Conservation (phyloP, 768 basidiomycete genomes). For the Agrocybe chaxingu region DNA sequence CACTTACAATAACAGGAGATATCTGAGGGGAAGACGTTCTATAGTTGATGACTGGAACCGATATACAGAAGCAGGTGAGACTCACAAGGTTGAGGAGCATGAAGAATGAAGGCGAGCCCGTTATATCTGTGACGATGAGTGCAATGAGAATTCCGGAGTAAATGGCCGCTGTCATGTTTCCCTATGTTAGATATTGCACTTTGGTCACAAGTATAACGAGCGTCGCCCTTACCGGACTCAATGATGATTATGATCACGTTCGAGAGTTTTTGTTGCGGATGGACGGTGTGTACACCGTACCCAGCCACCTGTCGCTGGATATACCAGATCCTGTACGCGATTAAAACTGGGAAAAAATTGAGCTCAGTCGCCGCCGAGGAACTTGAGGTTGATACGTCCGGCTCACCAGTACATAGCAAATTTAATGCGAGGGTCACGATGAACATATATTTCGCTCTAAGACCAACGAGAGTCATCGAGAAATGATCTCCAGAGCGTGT, state of each 20-base stretch:
- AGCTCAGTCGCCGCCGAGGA: background rate
- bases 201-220: too few species aligned
- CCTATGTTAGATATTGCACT: background rate
- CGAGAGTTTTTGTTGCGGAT: background rate
- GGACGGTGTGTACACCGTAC: background rate
- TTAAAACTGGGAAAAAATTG: background rate
- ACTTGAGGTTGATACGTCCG: background rate
- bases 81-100: background rate
- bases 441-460: constrained; percentile 2
- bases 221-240: background rate
- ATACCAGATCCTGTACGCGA: constrained; percentile 2
- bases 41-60: too few species aligned
- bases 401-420: background rate
- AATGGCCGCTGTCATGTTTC: background rate
- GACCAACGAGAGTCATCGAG: background rate
- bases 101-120: background rate
- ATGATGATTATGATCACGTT: background rate
- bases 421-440: background rate
- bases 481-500: background rate
- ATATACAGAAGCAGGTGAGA: too few species aligned
- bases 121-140: background rate
- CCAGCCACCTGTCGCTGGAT: background rate
- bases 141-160: background rate
- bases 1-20: too few species aligned
- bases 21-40: too few species aligned